phyloP scores from a whole-genome alignment of 345 rosid genomes.

The Leavenworthia alabamica region DNA sequence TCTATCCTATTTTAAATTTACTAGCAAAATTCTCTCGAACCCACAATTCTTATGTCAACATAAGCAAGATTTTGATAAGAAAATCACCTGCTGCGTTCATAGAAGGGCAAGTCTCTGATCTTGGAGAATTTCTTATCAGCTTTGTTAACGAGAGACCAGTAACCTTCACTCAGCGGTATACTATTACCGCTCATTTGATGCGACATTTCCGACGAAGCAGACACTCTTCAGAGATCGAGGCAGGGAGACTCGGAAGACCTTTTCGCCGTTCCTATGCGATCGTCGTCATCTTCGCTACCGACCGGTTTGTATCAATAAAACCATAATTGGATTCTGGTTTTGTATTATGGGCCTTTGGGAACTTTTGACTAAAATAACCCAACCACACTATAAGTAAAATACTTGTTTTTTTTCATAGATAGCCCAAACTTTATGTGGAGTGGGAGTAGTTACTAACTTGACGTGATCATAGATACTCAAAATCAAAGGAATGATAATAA shows the following conservation, averaged over 20 bases:
- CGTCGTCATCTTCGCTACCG: no score
- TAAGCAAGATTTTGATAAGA: not conserved
- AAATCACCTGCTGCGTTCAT: slow-evolving; percentile 78
- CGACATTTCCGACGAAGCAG: slow-evolving; percentile 33
- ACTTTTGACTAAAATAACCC: no score
- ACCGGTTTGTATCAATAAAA: no score
- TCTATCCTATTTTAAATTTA: not conserved
- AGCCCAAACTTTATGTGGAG: no score
- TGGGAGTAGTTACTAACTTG: no score
- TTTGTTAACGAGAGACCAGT: slow-evolving; percentile 90
- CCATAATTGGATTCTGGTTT: no score
- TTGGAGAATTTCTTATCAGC: slow-evolving; percentile 95
- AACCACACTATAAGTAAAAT: no score
- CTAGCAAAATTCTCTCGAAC: not conserved
- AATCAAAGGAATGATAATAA: no score
- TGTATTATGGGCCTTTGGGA: no score
- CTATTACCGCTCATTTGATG: slow-evolving; percentile 37
- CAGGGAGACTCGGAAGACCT: not conserved
- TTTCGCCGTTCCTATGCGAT: no score
- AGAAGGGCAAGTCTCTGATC: slow-evolving; percentile 94
- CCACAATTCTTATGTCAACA: not conserved
- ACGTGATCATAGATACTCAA: no score
- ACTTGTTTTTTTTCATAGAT: no score
- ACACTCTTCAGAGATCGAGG: not conserved
- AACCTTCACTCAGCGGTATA: slow-evolving; percentile 77